phyloP scores from a whole-genome alignment of 768 basidiomycete species.

The Pisolithus orientalis region DNA sequence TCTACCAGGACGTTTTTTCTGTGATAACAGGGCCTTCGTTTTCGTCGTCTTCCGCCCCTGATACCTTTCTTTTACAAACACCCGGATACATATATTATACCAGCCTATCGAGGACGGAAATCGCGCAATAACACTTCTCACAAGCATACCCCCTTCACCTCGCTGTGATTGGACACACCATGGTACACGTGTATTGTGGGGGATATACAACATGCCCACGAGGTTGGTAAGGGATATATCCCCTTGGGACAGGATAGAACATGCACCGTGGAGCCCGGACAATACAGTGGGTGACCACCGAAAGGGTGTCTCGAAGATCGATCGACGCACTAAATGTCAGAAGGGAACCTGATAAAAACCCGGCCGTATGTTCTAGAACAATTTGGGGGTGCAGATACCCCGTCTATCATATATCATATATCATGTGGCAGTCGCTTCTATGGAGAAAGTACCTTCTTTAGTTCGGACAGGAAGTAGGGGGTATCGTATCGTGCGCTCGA shows the following conservation, averaged over 20 bases:
- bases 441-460: no score
- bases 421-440: no score
- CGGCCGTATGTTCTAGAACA: no score
- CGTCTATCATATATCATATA: no score
- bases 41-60: not conserved
- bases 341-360: no score
- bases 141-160: not conserved
- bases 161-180: not conserved
- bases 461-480: no score
- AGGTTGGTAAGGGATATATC: not conserved
- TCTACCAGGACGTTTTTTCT: not conserved
- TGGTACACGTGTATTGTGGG: not conserved
- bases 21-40: not conserved
- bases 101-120: not conserved
- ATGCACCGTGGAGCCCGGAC: no score
- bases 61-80: not conserved
- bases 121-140: not conserved
- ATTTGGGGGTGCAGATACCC: no score
- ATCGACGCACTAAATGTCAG: no score
- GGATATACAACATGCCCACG: not conserved
- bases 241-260: not conserved
- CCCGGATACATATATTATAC: not conserved
- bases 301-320: no score
- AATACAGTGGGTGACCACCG: no score
- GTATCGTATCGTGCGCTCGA: no score